Percentiles rank a stretch among this genome's conserved stretches.
phyloP scores from a whole-genome alignment of 169 alveolate species.

The Eimeria sp. region DNA sequence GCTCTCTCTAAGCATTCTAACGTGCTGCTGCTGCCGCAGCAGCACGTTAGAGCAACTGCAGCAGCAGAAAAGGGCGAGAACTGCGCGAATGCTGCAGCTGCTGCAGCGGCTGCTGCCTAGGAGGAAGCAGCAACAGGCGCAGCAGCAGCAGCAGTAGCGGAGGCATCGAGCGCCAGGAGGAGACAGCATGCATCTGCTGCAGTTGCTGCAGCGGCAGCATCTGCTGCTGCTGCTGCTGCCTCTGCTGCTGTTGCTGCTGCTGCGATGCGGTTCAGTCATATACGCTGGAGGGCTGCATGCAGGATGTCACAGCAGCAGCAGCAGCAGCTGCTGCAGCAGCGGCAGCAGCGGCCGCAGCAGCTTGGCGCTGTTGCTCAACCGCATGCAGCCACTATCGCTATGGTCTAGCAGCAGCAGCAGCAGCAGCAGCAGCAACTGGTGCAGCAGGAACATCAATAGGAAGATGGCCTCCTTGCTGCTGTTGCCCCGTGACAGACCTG shows the following conservation, averaged over 20 bases:
- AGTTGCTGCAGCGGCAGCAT: constrained; percentile 45
- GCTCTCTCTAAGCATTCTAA: background rate
- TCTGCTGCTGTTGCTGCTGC: background rate
- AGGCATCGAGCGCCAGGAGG: background rate
- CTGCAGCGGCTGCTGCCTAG: constrained; percentile 6
- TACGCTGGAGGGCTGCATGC: background rate
- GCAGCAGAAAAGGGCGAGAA: constrained; percentile 1
- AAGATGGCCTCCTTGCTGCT: background rate
- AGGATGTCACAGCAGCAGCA: background rate
- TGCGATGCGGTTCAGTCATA: background rate
- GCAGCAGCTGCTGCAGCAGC: background rate
- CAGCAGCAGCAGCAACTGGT: constrained; percentile 13
- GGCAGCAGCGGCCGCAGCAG: background rate
- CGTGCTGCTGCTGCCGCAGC: constrained; percentile 12
- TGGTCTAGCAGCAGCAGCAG: constrained; percentile 1
- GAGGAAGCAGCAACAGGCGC: background rate
- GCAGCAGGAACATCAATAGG: constrained; percentile 5
- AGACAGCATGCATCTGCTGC: background rate
- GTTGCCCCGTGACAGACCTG: background rate
- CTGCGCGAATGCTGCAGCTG: constrained; percentile 11
- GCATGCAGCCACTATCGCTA: background rate
- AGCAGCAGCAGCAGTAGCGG: background rate
- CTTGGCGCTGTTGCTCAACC: background rate
- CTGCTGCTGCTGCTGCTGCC: background rate
- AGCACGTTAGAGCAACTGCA: background rate